A percentile compares a stretch with the other conserved stretches of the same genome.
Evolutionary conservation across 495 filamentous ascomycete genomes (phyloP).

Genomic region (Echria macrotheca): DNA sequence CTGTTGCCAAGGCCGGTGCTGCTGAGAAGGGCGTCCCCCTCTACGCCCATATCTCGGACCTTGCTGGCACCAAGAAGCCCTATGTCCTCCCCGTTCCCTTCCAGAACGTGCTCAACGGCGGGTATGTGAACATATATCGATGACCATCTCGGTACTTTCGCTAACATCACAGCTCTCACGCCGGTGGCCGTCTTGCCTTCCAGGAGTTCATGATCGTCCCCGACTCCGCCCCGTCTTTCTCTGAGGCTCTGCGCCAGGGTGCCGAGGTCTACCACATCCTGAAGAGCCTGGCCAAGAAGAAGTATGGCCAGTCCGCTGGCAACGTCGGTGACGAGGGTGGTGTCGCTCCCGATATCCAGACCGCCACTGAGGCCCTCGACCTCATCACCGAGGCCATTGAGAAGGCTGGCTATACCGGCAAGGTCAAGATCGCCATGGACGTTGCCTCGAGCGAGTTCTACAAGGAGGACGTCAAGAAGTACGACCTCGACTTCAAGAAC

Average conservation of each 20-base stretch:
- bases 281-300: conserved; percentile 97
- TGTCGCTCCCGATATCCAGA: conserved; percentile 98
- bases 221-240: conserved; percentile 74
- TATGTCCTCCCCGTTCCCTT: conserved; percentile 98
- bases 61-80: conserved; percentile 99
- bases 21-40: conserved; percentile 97
- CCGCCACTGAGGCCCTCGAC: conserved; percentile 90
- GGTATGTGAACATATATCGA: too few relatives aligned
- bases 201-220: conserved; percentile 99
- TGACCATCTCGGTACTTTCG: too few relatives aligned
- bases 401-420: conserved; percentile 86
- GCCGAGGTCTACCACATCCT: conserved; percentile 97
- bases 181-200: conserved; percentile 97
- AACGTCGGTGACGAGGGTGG: conserved; percentile 99
- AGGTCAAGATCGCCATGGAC: conserved; percentile 98
- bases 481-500: conserved; percentile 99
- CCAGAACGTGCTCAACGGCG: conserved; percentile 99
- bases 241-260: conserved; percentile 92
- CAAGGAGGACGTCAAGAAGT: conserved; percentile 94
- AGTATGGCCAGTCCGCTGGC: conserved; percentile 97
- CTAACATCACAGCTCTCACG: conserved; percentile 80
- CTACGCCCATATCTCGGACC: conserved; percentile 96
- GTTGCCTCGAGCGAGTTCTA: conserved; percentile 99
- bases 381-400: conserved; percentile 94
- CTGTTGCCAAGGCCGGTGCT: conserved; percentile 95